A percentile compares a stretch with the other conserved stretches of the same genome.
Conservation (phyloP, 164 flowering plant species). For the Liquidambar formosana region DNA sequence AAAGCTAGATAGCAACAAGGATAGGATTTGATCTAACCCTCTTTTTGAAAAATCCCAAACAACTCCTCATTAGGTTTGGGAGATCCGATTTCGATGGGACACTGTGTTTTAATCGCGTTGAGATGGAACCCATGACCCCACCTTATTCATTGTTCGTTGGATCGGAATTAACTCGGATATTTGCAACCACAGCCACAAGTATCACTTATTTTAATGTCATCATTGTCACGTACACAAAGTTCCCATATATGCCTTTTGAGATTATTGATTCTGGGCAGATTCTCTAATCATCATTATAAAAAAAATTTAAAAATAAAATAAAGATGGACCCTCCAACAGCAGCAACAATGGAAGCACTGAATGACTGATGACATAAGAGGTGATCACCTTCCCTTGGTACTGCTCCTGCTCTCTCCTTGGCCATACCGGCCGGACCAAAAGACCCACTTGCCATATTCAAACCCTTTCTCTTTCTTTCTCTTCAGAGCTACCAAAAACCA, state of each 20-base stretch:
- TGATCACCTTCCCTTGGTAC: constrained; percentile 54
- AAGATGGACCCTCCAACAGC: constrained; percentile 63
- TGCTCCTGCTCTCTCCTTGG: constrained; percentile 55
- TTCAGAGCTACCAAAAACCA: no score
- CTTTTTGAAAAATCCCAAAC: no score
- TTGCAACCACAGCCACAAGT: no score
- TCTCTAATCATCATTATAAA: background rate
- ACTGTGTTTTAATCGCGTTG: no score
- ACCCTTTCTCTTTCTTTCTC: constrained; percentile 3
- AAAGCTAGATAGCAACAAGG: no score
- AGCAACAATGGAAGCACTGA: constrained; percentile 61
- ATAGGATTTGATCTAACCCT: constrained; percentile 3
- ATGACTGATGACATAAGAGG: constrained; percentile 45
- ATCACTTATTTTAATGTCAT: no score
- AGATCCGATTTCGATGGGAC: no score
- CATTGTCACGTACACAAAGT: background rate
- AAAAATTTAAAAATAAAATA: background rate
- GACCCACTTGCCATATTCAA: constrained; percentile 43
- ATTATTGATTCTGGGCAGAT: no score
- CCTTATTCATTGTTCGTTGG: no score
- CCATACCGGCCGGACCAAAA: constrained; percentile 50
- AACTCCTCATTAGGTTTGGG: no score
- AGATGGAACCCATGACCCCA: no score
- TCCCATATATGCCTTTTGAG: background rate
- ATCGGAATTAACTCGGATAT: no score